Evolutionary conservation across 352 stramenopile genomes (phyloP).

Genomic region (Globisporangium sylvaticum): DNA sequence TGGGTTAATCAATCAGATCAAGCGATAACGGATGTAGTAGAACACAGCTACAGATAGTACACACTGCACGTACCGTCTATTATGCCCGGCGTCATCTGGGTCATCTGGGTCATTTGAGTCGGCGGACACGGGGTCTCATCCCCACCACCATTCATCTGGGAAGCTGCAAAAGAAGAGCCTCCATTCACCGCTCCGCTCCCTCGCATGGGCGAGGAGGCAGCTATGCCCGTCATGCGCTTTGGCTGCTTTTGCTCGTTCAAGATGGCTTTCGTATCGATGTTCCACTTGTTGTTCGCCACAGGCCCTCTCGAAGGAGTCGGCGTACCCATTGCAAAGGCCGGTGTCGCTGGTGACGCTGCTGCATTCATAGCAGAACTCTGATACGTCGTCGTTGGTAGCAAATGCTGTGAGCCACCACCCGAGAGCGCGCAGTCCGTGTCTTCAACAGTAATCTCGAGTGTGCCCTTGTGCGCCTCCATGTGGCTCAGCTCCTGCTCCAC

Average conservation of each 20-base stretch:
- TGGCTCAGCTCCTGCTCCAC: slow-evolving; percentile 60
- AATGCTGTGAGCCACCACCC: slow-evolving; percentile 22
- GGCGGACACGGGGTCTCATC: neutral
- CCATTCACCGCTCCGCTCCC: neutral
- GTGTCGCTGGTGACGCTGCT: slow-evolving; percentile 4
- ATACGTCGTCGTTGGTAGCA: neutral
- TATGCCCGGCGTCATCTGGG: slow-evolving; percentile 2
- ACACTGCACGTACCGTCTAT: neutral
- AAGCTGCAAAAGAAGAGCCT: neutral
- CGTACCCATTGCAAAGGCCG: neutral
- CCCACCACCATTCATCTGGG: neutral
- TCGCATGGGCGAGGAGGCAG: slow-evolving; percentile 5
- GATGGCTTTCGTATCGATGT: slow-evolving; percentile 63
- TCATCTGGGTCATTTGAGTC: slow-evolving; percentile 17
- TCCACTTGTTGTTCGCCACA: slow-evolving; percentile 65
- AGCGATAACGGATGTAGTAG: no score
- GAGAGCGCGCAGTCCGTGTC: slow-evolving; percentile 37
- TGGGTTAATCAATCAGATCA: neutral
- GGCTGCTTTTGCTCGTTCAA: slow-evolving; percentile 41
- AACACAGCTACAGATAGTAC: neutral
- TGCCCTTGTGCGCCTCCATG: slow-evolving; percentile 33
- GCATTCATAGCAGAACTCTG: neutral
- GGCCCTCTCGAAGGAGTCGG: slow-evolving; percentile 25
- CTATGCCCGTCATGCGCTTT: slow-evolving; percentile 12
- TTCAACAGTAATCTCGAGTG: slow-evolving; percentile 22